Conservation (phyloP, 805 yeast species). For the Lachancea fermentati region DNA sequence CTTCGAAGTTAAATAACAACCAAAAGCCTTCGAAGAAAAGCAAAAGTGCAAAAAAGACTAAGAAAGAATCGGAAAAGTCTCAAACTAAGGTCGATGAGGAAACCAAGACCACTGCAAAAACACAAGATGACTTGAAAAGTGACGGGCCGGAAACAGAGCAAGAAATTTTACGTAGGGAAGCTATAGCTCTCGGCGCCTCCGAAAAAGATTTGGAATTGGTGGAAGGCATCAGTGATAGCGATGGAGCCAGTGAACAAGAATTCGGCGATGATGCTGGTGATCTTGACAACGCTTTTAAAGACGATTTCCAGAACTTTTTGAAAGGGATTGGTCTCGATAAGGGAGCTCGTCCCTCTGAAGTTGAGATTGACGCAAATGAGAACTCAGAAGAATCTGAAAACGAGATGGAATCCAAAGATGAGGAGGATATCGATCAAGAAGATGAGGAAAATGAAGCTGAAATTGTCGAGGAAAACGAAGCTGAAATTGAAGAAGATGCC, state of each 20-base stretch:
- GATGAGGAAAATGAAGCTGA: constrained; percentile 34
- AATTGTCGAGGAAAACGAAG: constrained; percentile 27
- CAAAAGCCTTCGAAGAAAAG: constrained; percentile 21
- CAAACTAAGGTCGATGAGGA: constrained; percentile 13
- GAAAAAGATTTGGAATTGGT: constrained; percentile 72
- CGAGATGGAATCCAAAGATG: constrained; percentile 35
- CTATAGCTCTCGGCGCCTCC: constrained; percentile 76
- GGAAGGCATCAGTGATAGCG: constrained; percentile 48
- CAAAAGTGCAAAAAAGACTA: constrained; percentile 18
- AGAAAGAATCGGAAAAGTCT: constrained; percentile 15
- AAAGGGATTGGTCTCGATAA: constrained; percentile 58
- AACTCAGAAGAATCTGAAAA: no score
- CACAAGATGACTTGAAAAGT: constrained; percentile 13
- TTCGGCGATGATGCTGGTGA: constrained; percentile 36
- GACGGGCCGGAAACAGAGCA: constrained; percentile 2
- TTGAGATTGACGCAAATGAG: neutral
- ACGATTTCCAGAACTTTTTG: constrained; percentile 59
- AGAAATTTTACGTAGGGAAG: constrained; percentile 56
- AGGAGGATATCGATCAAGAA: constrained; percentile 21
- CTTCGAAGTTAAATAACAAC: constrained; percentile 42
- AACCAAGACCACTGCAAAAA: constrained; percentile 10
- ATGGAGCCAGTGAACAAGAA: constrained; percentile 38
- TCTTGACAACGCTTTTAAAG: constrained; percentile 37
- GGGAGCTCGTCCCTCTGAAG: constrained; percentile 22
- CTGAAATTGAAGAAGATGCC: constrained; percentile 27